Evolutionary conservation across 108 stramenopile species (phyloP), one percentile per base, ranked within the genome.

Genomic region (Nitzschia sp.): DNA sequence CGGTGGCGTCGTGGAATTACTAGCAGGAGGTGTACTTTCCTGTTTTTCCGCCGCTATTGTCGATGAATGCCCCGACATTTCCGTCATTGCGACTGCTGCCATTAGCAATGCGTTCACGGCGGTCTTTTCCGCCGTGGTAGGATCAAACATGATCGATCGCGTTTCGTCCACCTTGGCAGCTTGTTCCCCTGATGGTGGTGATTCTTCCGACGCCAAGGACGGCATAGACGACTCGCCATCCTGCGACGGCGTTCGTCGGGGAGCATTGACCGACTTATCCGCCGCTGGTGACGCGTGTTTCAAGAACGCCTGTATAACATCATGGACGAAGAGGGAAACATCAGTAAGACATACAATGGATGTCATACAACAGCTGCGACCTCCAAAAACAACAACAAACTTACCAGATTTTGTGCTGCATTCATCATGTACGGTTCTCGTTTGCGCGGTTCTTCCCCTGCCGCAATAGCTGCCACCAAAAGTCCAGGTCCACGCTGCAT

Each of bases 321-420:
- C 17, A 34, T 63, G 47, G 9, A 29, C 2, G 8, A 62, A 24
- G 68, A 54, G 18, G 13, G 54, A 1, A 46, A 2, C 59, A 30
- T 64, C 23, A 48, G 63, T 1, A 38, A 2, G 31, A 19, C 23
- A 6, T 1, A 26, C 54, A 59, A 56, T 55, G 1, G 35, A 1
- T 58, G 2, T 42, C 5, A 27, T 48, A 0, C 23, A 71, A 60
- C 23, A 33, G n/a, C n/a, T n/a, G n/a, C n/a, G n/a, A n/a, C n/a
- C n/a, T n/a, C n/a, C 29, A 60, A 17, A 70, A 8, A 26, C 0
- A n/a, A 35, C 59, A 34, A 23, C 32, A 21, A 1, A 76, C 78
- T 32, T 72, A 83, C 87, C 86, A 93, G 72, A 72, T 88, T 89
- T 35, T 87, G 84, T 19, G 91, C 91, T n/a, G 88, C 91, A 77